phyloP scores from a whole-genome alignment of 2,329 filamentous ascomycete species.

The Pseudocercospora ulei region DNA sequence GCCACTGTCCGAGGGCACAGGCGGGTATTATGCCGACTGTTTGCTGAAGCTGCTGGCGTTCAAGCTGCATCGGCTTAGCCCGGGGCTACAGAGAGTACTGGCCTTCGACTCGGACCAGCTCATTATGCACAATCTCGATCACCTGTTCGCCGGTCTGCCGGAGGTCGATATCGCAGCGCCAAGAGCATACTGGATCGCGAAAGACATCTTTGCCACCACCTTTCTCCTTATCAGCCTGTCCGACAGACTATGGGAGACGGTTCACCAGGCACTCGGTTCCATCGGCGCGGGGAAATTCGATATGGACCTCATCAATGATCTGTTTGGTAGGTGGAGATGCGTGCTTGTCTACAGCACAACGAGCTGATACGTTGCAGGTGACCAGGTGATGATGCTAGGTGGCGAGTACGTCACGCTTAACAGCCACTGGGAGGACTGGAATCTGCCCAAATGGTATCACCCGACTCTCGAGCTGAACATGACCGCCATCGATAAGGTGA shows the following conservation, averaged over 20 bases:
- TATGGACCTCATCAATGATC: conserved; percentile 30
- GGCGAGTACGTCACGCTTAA: conserved; percentile 28
- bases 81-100: conserved; percentile 23
- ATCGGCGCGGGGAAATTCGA: conserved; percentile 26
- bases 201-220: conserved; percentile 26
- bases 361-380: conserved; percentile 10
- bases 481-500: conserved; percentile 18
- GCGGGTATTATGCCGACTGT: conserved; percentile 27
- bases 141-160: conserved; percentile 27
- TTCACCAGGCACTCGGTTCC: conserved; percentile 20
- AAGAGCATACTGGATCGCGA: conserved; percentile 30
- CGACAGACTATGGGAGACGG: conserved; percentile 24
- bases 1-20: conserved; percentile 13
- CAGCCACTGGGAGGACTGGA: conserved; percentile 32
- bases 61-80: conserved; percentile 27
- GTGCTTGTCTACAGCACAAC: neutral
- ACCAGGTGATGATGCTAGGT: conserved; percentile 27
- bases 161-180: conserved; percentile 27
- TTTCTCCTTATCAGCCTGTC: conserved; percentile 29
- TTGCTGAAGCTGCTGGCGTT: conserved; percentile 30
- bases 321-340: conserved; percentile 18
- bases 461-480: conserved; percentile 13
- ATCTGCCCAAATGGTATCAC: conserved; percentile 28
- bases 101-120: conserved; percentile 30
- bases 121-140: conserved; percentile 28